Evolutionary conservation across 352 stramenopile genomes (phyloP), one percentile per base, ranked within the genome.

Genomic region (Globisporangium uncinulatum): DNA sequence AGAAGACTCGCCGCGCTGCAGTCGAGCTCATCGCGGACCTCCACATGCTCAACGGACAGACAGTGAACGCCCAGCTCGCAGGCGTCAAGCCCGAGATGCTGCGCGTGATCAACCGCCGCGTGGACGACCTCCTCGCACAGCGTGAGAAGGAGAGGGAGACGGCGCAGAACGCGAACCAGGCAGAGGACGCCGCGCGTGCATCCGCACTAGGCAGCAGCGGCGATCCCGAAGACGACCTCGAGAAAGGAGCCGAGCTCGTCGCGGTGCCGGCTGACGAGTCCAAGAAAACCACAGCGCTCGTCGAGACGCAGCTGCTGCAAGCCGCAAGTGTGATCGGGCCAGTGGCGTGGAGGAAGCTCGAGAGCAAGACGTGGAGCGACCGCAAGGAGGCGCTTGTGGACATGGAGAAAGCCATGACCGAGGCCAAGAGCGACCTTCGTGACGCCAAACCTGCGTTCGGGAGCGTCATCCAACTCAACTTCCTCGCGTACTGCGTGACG

Each of bases 301-400:
- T 93, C 10, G 76, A 88, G 21, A 24, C 57, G 2, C 63, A 74
- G 41, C 19, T 76, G 14, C 37, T 51, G 3, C 66, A 66, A 14
- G 83, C 83, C 0, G 67, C 85, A 21, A 63, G 45, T 3, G 57
- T 89, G 3, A 63, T 89, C 13, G 83, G 83, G 0, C 83, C 83
- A 3, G 83, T 93, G 4, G 63, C 62, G 15, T 91, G 77, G 78
- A 75, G 77, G 20, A 93, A 93, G 46, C 74, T 91, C 43, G 78
- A 86, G 39, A 89, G 80, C 59, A 92, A 91, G 59, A 88, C 76
- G 32, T 93, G 83, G 81, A 92, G 79, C 51, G 83, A 93, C 58
- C 71, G 83, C 21, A 90, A 90, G 53, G 83, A 93, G 34, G 81
- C 83, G n/a, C 65, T 93, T 4, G 65, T 87, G 6, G 81, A 88